Percentiles rank a stretch among this genome's conserved stretches.
phyloP scores from a whole-genome alignment of 1,284 basidiomycete genomes.

The Ustilago xerochloae region DNA sequence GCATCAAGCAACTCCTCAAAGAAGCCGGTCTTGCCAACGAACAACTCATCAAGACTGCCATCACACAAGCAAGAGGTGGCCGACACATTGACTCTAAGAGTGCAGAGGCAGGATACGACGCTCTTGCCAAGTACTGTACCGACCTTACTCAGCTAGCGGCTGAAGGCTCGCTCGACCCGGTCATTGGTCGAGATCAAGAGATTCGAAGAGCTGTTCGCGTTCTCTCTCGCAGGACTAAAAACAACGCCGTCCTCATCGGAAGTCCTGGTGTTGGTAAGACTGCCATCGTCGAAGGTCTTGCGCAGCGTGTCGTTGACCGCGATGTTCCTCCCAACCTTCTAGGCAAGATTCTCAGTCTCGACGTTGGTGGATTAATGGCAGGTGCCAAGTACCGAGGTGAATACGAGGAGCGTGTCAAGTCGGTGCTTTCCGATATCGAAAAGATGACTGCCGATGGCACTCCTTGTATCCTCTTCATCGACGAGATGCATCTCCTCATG shows the following conservation, averaged over 20 bases:
- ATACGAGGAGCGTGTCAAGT: slow-evolving; percentile 96
- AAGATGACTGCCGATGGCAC: slow-evolving; percentile 85
- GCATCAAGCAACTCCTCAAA: slow-evolving; percentile 77
- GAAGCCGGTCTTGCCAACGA: slow-evolving; percentile 78
- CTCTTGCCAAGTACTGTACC: slow-evolving; percentile 68
- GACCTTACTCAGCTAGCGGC: slow-evolving; percentile 73
- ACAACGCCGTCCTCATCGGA: slow-evolving; percentile 91
- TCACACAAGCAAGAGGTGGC: slow-evolving; percentile 83
- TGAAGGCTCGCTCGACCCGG: slow-evolving; percentile 73
- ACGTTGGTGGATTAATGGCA: slow-evolving; percentile 95
- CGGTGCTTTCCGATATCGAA: slow-evolving; percentile 89
- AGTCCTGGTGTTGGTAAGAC: slow-evolving; percentile 69
- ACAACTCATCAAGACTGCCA: slow-evolving; percentile 80
- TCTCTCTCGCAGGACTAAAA: slow-evolving; percentile 77
- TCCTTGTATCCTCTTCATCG: slow-evolving; percentile 92
- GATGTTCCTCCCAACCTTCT: slow-evolving; percentile 91
- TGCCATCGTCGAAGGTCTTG: slow-evolving; percentile 92
- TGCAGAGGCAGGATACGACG: slow-evolving; percentile 71
- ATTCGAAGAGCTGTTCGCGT: slow-evolving; percentile 67
- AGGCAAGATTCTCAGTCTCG: slow-evolving; percentile 80
- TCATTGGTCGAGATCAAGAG: slow-evolving; percentile 71
- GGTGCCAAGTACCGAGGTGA: slow-evolving; percentile 96
- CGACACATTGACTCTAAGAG: slow-evolving; percentile 81
- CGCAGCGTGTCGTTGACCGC: slow-evolving; percentile 92
- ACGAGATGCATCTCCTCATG: slow-evolving; percentile 75